Conservation (phyloP, 164 flowering plant genomes). For the Saururus chinensis region DNA sequence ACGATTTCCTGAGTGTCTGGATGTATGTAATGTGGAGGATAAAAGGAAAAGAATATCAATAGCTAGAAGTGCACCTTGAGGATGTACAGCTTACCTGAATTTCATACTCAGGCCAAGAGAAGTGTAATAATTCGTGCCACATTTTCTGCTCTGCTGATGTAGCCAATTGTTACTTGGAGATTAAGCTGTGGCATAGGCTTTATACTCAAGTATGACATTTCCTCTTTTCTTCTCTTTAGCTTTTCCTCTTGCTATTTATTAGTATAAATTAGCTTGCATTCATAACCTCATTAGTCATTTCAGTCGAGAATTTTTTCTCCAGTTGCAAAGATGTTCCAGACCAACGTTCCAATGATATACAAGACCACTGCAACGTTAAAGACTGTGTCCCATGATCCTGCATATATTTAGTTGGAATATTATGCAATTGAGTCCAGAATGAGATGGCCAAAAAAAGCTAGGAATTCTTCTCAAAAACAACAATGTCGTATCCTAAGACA, state of each 20-base stretch:
- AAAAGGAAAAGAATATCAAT: no score
- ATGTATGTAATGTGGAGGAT: background rate
- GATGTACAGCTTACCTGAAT: background rate
- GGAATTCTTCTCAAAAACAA: no score
- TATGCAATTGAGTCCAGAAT: no score
- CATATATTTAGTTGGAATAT: background rate
- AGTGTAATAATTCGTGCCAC: no score
- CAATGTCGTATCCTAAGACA: background rate
- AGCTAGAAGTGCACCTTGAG: no score
- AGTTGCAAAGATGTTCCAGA: conserved; percentile 91
- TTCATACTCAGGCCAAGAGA: background rate
- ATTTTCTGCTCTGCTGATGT: background rate
- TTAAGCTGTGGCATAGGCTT: background rate
- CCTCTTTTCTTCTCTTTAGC: background rate
- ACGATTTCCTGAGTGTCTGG: background rate
- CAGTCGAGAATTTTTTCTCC: conserved; percentile 94
- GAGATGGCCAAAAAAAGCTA: background rate
- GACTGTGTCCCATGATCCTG: conserved; percentile 98
- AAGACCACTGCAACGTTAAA: conserved; percentile 84
- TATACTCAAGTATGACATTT: background rate
- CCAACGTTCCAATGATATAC: conserved; percentile 79
- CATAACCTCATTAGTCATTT: background rate
- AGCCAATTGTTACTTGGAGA: background rate
- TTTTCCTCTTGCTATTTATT: background rate
- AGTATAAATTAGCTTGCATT: no score